phyloP scores from a whole-genome alignment of 768 basidiomycete genomes.

The Psilocybe sp. region DNA sequence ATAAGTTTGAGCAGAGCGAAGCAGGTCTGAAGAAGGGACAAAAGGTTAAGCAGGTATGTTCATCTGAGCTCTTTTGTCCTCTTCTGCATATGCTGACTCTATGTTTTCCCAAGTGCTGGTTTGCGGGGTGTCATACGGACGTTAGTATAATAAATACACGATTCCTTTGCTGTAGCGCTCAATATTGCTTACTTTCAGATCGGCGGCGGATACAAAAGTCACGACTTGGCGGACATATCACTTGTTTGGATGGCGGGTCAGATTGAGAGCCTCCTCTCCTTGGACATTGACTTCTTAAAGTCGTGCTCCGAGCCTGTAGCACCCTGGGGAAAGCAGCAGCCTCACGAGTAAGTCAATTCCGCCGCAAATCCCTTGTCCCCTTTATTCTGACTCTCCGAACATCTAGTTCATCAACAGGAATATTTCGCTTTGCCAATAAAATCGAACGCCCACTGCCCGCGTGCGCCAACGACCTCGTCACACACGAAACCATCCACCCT shows the following conservation, averaged over 20 bases:
- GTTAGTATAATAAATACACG: slow-evolving; percentile 22
- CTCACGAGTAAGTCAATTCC: slow-evolving; percentile 53
- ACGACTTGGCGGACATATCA: slow-evolving; percentile 66
- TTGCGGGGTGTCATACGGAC: slow-evolving; percentile 39
- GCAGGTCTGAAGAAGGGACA: slow-evolving; percentile 53
- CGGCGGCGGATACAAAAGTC: slow-evolving; percentile 68
- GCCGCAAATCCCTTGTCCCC: background rate
- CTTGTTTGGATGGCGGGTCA: slow-evolving; percentile 67
- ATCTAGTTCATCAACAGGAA: slow-evolving; percentile 48
- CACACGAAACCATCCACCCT: slow-evolving; percentile 60
- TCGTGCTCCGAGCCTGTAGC: slow-evolving; percentile 3
- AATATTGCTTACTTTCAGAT: slow-evolving; percentile 36
- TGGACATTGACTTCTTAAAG: slow-evolving; percentile 32
- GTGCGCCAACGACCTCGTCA: slow-evolving; percentile 33
- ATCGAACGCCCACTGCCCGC: slow-evolving; percentile 49
- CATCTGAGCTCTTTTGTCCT: background rate
- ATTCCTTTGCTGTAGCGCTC: background rate
- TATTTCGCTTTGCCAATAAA: slow-evolving; percentile 45
- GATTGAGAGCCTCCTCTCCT: slow-evolving; percentile 21
- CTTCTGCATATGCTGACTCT: background rate
- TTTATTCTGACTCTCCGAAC: background rate
- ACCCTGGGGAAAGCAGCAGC: slow-evolving; percentile 39
- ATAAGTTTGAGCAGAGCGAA: slow-evolving; percentile 60
- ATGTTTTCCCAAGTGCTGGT: slow-evolving; percentile 52
- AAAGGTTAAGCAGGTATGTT: slow-evolving; percentile 53